Evolutionary conservation across 192 early-diverging fungal species (phyloP), one percentile per base, ranked within the genome.

Genomic region (Lobosporangium transversale): DNA sequence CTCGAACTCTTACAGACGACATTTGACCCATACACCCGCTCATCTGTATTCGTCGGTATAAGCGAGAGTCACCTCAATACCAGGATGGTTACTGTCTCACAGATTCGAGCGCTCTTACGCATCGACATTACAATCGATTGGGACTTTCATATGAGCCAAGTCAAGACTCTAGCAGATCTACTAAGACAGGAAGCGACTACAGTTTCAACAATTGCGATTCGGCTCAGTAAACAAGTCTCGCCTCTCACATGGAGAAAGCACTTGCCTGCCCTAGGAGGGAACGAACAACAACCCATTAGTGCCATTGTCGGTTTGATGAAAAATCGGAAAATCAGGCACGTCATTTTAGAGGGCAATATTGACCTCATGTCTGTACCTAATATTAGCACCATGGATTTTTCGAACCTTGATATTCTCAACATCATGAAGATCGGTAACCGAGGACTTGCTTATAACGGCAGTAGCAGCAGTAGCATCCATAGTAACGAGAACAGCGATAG

Each of bases 381-480:
- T 21, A 58, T 75, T n/a, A 55, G 58, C 8, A 54, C 62, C 20
- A 75, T 66, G 71, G 71, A 66, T 21, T 61, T 75, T 56, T 55
- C 62, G 11, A 75, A 66, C 23, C 30, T 75, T 32, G 62, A 75
- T 26, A 62, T 60, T 29, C 53, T 75, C 20, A 66, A 61, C 17
- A 56, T 75, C 27, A 66, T 75, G 63, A 59, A 61, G 29, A 75
- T 42, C 53, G 66, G 52, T 24, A 52, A 66, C 29, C 62, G 71
- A 17, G 48, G 54, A 11, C 61, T 30, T 20, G 15, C 4, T 2
- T 53, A 53, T 20, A 62, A 52, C 53, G 61, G 33, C 27, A 47
- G 24, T 21, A 24, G 4, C 23, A 58, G 27, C 50, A 67, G 15
- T n/a, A 45, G 27, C 44, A 23, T 20, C 58, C 37, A 51, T n/a